These are phyloP conservation scores for Triangularia setosa DNA, from an alignment of 2,329 filamentous ascomycete species.

Conservation along the genomic window DNA sequence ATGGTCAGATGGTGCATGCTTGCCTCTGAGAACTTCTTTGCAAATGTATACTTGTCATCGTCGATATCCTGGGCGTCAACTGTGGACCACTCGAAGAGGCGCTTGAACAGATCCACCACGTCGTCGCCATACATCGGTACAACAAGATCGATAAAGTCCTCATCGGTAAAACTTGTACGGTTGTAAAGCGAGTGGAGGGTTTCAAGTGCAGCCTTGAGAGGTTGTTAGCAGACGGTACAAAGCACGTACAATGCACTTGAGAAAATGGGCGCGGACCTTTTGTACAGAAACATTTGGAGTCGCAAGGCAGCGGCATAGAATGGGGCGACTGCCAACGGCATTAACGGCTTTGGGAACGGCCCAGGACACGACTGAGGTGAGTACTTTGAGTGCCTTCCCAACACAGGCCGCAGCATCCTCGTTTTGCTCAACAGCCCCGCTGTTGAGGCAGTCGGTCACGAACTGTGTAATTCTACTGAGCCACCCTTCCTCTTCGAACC, in stretches of 20 bases:
- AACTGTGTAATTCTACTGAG: conserved; percentile 71
- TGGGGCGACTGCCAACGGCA: conserved; percentile 64
- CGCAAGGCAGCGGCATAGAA: conserved; percentile 68
- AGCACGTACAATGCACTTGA: background rate
- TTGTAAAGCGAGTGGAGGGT: conserved; percentile 79
- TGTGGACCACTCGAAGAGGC: conserved; percentile 74
- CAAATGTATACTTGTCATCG: conserved; percentile 84
- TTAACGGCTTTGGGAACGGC: conserved; percentile 78
- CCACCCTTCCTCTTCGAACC: conserved; percentile 83
- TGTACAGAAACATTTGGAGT: conserved; percentile 68
- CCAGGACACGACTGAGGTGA: conserved; percentile 82
- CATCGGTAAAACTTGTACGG: conserved; percentile 67
- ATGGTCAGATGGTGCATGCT: conserved; percentile 16
- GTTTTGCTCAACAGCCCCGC: conserved; percentile 56
- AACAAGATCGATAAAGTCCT: conserved; percentile 74
- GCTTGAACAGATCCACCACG: conserved; percentile 66
- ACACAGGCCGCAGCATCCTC: conserved; percentile 66
- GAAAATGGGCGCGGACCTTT: conserved; percentile 39
- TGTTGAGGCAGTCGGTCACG: conserved; percentile 67
- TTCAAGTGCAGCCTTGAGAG: conserved; percentile 65
- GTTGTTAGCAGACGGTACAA: conserved; percentile 35
- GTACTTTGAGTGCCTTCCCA: conserved; percentile 70
- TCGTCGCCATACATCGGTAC: conserved; percentile 73
- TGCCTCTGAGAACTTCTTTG: conserved; percentile 93
- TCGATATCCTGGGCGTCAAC: conserved; percentile 80